Percentiles rank a stretch among this genome's conserved stretches.
phyloP scores from a whole-genome alignment of 371 early-diverging fungal species.

The Mortierella polycephala region DNA sequence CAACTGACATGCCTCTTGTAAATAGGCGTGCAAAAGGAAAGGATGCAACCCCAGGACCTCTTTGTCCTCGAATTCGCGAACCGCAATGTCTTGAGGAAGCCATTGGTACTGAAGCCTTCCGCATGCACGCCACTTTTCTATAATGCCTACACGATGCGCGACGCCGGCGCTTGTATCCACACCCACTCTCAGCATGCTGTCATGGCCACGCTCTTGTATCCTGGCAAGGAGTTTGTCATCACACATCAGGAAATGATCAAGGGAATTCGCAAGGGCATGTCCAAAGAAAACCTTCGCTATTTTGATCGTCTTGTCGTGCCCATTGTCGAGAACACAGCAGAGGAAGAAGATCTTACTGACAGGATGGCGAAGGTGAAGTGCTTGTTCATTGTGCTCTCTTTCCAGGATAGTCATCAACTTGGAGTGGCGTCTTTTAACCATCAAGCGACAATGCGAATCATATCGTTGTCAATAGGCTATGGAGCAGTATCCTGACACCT shows the following conservation, averaged over 20 bases:
- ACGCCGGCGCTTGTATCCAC: slow-evolving; percentile 96
- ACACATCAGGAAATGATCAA: slow-evolving; percentile 99
- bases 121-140: slow-evolving; percentile 97
- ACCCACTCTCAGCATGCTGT: slow-evolving; percentile 97
- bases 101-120: slow-evolving; percentile 76
- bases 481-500: slow-evolving; percentile 89
- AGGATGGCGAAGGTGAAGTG: slow-evolving; percentile 83
- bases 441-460: not conserved
- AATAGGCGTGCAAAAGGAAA: slow-evolving; percentile 95
- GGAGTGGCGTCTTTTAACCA: not conserved
- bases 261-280: slow-evolving; percentile 89
- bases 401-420: not conserved
- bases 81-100: slow-evolving; percentile 75
- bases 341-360: slow-evolving; percentile 92
- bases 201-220: slow-evolving; percentile 87
- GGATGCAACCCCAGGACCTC: slow-evolving; percentile 85
- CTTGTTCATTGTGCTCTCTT: not conserved
- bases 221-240: slow-evolving; percentile 79
- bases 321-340: slow-evolving; percentile 95
- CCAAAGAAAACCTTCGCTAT: slow-evolving; percentile 71
- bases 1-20: not conserved
- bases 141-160: slow-evolving; percentile 89
- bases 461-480: slow-evolving; percentile 71
- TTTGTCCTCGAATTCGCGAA: slow-evolving; percentile 82
- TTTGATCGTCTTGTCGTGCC: slow-evolving; percentile 93